phyloP scores from a whole-genome alignment of 2,329 filamentous ascomycete species.

The Diaporthe amygdali region DNA sequence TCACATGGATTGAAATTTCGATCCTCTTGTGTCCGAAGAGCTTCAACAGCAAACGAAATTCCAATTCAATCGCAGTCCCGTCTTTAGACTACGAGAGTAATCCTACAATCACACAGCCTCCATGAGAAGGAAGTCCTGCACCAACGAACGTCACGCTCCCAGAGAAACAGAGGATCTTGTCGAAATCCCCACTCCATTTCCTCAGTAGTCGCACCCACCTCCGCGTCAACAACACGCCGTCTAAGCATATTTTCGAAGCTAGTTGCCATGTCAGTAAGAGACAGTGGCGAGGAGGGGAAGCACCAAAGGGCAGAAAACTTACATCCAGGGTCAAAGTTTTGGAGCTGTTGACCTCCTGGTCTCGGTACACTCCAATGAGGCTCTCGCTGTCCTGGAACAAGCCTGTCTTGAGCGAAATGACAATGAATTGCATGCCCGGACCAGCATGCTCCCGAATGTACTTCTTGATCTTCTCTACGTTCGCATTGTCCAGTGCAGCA shows the following conservation, averaged over 20 bases:
- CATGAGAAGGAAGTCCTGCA: not conserved
- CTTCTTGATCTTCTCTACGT: slow-evolving; percentile 93
- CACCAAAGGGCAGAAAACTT: slow-evolving; percentile 50
- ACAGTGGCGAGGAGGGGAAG: slow-evolving; percentile 4
- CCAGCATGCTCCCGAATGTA: slow-evolving; percentile 94
- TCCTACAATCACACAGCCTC: not conserved
- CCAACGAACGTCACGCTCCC: not conserved
- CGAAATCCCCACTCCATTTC: not conserved
- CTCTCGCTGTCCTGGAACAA: slow-evolving; percentile 97
- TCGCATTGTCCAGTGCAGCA: slow-evolving; percentile 96
- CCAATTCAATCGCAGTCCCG: not conserved
- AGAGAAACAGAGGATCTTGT: not conserved
- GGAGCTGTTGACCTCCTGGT: slow-evolving; percentile 92
- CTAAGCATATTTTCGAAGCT: slow-evolving; percentile 25
- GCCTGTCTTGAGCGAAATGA: slow-evolving; percentile 94
- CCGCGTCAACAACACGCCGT: not conserved
- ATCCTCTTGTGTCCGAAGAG: not conserved
- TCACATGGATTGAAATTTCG: not conserved
- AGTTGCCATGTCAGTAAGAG: not conserved
- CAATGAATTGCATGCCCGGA: slow-evolving; percentile 98
- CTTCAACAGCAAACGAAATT: not conserved
- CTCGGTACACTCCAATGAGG: slow-evolving; percentile 91
- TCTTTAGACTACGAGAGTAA: not conserved
- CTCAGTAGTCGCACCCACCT: not conserved
- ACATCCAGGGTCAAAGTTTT: slow-evolving; percentile 94